Percentiles rank a stretch among this genome's conserved stretches.
Conservation (phyloP, 805 yeast genomes). For the Candida caryicola region DNA sequence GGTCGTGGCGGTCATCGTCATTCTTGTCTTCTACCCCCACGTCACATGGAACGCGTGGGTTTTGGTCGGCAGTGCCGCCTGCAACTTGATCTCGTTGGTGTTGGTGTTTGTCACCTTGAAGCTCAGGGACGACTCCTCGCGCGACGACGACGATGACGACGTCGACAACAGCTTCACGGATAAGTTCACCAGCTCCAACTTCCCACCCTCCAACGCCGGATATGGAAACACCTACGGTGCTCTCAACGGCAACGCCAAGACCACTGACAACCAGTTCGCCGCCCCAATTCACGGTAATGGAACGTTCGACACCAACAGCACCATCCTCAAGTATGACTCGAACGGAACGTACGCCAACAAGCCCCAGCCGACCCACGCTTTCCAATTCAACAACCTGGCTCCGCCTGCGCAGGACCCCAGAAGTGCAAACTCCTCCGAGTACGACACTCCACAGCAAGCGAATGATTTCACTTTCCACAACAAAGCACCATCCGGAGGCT, state of each 20-base stretch:
- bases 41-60: conserved; percentile 74
- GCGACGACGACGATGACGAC: neutral
- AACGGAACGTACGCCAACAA: too few species aligned
- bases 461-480: conserved; percentile 29
- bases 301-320: conserved; percentile 1
- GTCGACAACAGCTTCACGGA: neutral
- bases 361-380: neutral
- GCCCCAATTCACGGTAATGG: neutral
- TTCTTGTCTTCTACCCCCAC: conserved; percentile 62
- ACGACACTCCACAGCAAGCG: conserved; percentile 29
- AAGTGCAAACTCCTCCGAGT: conserved; percentile 21
- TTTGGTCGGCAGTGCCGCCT: conserved; percentile 61
- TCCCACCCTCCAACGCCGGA: neutral
- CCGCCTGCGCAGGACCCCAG: neutral
- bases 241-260: neutral
- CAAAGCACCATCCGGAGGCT: neutral
- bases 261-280: neutral
- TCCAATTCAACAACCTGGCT: neutral
- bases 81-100: conserved; percentile 51
- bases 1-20: conserved; percentile 50
- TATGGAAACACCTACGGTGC: conserved; percentile 2
- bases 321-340: neutral
- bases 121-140: conserved; percentile 1
- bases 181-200: neutral
- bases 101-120: conserved; percentile 33